Base-by-base conservation (phyloP, 1,284 basidiomycete species). In the Exobasidium cylindrosporum region DNA sequence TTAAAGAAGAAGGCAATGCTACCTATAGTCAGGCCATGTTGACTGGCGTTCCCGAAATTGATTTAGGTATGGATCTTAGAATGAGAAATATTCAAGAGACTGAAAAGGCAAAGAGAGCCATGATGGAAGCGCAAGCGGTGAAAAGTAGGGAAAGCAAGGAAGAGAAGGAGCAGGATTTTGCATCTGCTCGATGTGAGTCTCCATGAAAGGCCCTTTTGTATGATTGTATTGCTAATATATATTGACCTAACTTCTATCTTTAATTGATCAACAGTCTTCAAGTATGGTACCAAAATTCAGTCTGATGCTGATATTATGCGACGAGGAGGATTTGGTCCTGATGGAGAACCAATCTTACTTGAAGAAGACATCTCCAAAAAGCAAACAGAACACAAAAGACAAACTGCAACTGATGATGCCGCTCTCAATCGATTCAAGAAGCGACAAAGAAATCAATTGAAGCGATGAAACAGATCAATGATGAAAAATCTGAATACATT, bases 81-180 rank as follows among this genome's bases (percentile, higher is more conserved):
- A 82, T 98, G 62, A 89, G 89, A 80, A 97, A 97, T 78, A 97
- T 98, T 53, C 92, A 96, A 77, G 89, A 94, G 61, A 98, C 95
- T 0, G 95, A 97, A 78, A 92, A 90, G 70, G 95, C 93, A 0
- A 97, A 97, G 81, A 85, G 91, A 1, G 83, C 85, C 17, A 87
- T 94, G 32, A 86, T 88, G 1, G 91, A 96, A 65, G 84, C 86
- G 60, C 84, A 87, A 28, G 26, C 4, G 14, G 13, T 21, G 5
- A 21, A 50, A 32, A 85, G 86, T 85, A 24, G 57, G 84, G 49
- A 66, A 64, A 69, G 85, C 82, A 68, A 57, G 0, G 77, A 82
- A 29, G 84, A 85, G 28, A 89, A 91, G 62, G 88, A 91, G 70
- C 88, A 87, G 47, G 88, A 89, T 74, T 86, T 92, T 53, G 88